Evolutionary conservation across 2,329 filamentous ascomycete species (phyloP), one percentile per base, ranked within the genome.

Genomic region (Fusarium sp.): DNA sequence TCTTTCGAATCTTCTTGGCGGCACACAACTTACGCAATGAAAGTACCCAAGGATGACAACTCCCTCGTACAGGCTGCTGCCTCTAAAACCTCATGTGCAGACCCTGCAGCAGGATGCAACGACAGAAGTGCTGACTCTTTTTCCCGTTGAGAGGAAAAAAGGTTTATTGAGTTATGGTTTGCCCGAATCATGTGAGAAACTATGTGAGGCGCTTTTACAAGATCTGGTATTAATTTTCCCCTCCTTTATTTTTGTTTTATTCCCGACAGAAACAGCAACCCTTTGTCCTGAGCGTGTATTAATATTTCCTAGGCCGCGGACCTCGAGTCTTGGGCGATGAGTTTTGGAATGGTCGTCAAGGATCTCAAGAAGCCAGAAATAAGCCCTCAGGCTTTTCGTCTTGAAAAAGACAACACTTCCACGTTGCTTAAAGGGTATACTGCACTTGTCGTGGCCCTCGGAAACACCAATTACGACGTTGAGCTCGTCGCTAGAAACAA

Each of bases 321-420:
- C 48, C 66, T 74, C 44, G 70, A 72, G 43, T 61, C 58, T 14
- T 74, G 72, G 72, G 72, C 72, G 13, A 71, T 49, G 50, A 63
- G 49, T 26, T 63, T 74, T 44, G 72, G 72, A 10, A 66, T 74
- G 57, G 63, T 64, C 11, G 70, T 74, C 17, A 74, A 74, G 38
- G 72, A 74, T 49, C 58, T 74, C 15, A 58, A 55, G n/a, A 64
- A 45, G 36, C 72, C 72, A 43, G 72, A 74, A 31, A 74, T 74
- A 39, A 66, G 61, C n/a, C 72, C 72, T 7, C 72, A 74, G 46
- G 72, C 72, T 45, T 74, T 74, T 44, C 72, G 72, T 28, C 72
- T 74, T 45, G 72, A 74, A 24, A 74, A 74, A 40, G 68, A 67
- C 57, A 74, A 74, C 55, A 72, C 67, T n/a, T 74, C 72, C 20